A percentile compares a stretch with the other conserved stretches of the same genome.
Conservation (phyloP, 257 asterid species). For the Solanum chiquidenum region DNA sequence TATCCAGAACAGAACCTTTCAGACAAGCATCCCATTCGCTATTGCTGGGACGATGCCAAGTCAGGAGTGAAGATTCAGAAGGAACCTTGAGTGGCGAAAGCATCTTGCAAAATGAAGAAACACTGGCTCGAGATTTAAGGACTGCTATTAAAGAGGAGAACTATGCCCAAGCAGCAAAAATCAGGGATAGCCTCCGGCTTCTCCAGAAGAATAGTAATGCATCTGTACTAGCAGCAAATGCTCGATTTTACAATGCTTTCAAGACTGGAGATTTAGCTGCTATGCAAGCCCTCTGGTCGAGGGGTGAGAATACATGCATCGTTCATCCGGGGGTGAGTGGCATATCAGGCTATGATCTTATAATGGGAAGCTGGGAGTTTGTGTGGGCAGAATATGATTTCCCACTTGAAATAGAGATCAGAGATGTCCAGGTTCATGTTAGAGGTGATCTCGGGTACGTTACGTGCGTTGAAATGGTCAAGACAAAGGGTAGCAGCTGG, state of each 20-base stretch:
- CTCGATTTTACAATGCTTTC: slow-evolving; percentile 70
- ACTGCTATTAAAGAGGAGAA: slow-evolving; percentile 71
- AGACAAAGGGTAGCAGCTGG: slow-evolving; percentile 90
- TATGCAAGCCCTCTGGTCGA: slow-evolving; percentile 83
- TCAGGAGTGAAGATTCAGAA: slow-evolving; percentile 66
- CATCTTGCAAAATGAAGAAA: slow-evolving; percentile 62
- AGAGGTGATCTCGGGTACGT: slow-evolving; percentile 68
- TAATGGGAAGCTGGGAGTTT: slow-evolving; percentile 98
- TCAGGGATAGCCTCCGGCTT: slow-evolving; percentile 74
- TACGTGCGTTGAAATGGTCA: slow-evolving; percentile 88
- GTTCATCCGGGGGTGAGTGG: slow-evolving; percentile 99
- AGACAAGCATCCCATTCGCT: slow-evolving; percentile 36
- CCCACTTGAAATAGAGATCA: slow-evolving; percentile 71
- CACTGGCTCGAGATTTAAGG: slow-evolving; percentile 62
- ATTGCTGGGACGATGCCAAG: slow-evolving; percentile 30
- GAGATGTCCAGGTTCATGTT: slow-evolving; percentile 77
- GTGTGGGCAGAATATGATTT: slow-evolving; percentile 98
- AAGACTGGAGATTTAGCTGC: slow-evolving; percentile 72
- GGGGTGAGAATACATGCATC: slow-evolving; percentile 69
- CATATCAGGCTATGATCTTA: slow-evolving; percentile 80
- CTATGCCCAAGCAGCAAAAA: slow-evolving; percentile 79
- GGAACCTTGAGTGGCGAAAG: slow-evolving; percentile 72
- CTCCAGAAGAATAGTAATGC: slow-evolving; percentile 86
- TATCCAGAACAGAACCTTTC: slow-evolving; percentile 46
- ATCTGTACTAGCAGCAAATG: slow-evolving; percentile 79